These are phyloP conservation scores for Chrysosporium keratinophilum DNA, from an alignment of 2,329 filamentous ascomycete genomes.

Conservation along the genomic window DNA sequence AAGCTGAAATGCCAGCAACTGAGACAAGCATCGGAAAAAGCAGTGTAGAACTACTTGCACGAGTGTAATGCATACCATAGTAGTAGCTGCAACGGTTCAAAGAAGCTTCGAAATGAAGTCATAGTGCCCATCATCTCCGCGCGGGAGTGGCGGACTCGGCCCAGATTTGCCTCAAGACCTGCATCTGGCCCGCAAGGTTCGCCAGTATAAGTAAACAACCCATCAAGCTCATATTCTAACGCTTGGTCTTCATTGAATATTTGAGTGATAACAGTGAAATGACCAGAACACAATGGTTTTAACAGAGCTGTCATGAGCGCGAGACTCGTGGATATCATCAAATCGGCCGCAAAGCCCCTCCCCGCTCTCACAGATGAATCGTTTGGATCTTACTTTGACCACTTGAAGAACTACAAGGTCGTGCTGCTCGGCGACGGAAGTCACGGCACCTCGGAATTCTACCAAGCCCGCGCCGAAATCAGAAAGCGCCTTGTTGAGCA, in stretches of 20 bases:
- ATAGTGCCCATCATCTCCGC: neutral
- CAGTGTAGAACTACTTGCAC: too few species aligned
- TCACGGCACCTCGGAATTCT: constrained; percentile 49
- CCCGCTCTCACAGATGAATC: constrained; percentile 27
- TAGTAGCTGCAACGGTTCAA: neutral
- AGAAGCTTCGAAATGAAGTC: neutral
- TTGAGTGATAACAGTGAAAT: neutral
- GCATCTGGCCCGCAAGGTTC: neutral
- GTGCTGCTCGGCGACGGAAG: constrained; percentile 40
- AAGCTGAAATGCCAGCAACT: neutral
- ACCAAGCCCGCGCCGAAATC: constrained; percentile 42
- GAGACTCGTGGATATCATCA: constrained; percentile 28
- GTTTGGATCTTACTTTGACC: constrained; percentile 36
- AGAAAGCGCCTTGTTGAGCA: constrained; percentile 42
- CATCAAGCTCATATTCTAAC: neutral
- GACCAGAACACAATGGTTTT: neutral
- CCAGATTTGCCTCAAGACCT: neutral
- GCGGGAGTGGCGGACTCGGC: neutral
- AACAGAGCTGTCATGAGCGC: constrained; percentile 15
- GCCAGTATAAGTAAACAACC: too few species aligned
- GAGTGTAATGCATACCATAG: too few species aligned
- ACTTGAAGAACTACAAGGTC: constrained; percentile 31
- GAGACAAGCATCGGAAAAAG: neutral
- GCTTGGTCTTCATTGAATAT: neutral
- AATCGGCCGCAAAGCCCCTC: constrained; percentile 29